Conservation (phyloP, 164 flowering plant species). For the Brasenia schreberi region DNA sequence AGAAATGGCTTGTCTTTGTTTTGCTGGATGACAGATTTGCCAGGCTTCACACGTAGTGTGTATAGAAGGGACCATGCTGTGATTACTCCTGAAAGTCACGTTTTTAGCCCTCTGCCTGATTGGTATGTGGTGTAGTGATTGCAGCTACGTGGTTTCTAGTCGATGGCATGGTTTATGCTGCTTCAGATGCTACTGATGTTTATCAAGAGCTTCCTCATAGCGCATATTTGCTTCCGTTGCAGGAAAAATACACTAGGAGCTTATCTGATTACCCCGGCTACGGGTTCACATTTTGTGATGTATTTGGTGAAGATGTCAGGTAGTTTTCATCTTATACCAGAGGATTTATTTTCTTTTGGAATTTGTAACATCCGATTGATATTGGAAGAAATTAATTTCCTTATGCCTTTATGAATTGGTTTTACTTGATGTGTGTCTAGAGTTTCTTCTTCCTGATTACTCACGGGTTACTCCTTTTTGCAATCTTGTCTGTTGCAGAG, state of each 20-base stretch:
- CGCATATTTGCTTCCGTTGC: constrained; percentile 5
- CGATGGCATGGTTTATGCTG: neutral
- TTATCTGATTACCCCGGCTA: constrained; percentile 75
- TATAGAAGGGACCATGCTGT: constrained; percentile 77
- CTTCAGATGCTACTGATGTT: neutral
- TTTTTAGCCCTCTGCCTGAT: constrained; percentile 79
- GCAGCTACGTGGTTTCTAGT: neutral
- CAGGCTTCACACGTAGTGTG: constrained; percentile 97
- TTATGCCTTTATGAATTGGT: no score
- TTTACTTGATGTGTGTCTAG: no score
- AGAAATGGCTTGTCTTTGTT: neutral
- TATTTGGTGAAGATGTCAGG: constrained; percentile 93
- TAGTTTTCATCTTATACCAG: constrained; percentile 15
- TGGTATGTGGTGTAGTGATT: constrained; percentile 37
- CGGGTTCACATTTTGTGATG: constrained; percentile 94
- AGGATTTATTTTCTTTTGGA: no score
- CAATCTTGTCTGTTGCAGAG: constrained; percentile 25
- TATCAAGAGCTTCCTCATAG: neutral
- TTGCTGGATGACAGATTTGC: constrained; percentile 46
- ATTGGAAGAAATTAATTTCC: no score
- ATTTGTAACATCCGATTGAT: no score
- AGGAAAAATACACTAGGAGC: constrained; percentile 87
- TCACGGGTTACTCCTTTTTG: no score
- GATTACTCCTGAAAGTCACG: constrained; percentile 94
- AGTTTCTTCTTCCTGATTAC: no score